A percentile compares a stretch with the other conserved stretches of the same genome.
These are phyloP conservation scores for Raphidocelis subcapitata DNA, from an alignment of 139 green algal genomes.

Conservation along the genomic window DNA sequence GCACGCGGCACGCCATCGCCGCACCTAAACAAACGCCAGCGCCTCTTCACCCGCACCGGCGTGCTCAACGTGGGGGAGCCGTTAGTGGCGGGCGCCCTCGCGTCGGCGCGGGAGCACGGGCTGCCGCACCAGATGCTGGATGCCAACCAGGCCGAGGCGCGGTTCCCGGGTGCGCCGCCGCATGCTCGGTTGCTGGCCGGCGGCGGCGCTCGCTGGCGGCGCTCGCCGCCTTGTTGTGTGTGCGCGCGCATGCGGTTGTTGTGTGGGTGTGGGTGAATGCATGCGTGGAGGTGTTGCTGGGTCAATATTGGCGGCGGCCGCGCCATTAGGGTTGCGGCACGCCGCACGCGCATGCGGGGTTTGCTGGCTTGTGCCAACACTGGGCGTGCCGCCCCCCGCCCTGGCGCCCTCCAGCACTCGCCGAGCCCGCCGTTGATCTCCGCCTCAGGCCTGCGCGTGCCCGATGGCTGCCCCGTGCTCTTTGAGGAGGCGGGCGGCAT, in stretches of 20 bases:
- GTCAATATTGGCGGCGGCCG: too few relatives aligned
- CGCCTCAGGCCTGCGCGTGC: constrained; percentile 36
- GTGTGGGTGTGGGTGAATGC: too few relatives aligned
- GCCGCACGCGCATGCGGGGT: too few relatives aligned
- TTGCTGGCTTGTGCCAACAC: too few relatives aligned
- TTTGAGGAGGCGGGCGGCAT: constrained; percentile 67
- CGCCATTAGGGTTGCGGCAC: too few relatives aligned
- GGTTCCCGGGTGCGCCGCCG: constrained; percentile 48
- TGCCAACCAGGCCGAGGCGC: constrained; percentile 34
- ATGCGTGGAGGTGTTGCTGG: too few relatives aligned
- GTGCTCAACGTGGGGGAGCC: constrained; percentile 32
- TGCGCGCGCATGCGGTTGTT: neutral
- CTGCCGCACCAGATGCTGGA: constrained; percentile 64
- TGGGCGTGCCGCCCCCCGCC: neutral
- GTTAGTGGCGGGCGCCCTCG: constrained; percentile 8
- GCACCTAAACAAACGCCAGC: neutral
- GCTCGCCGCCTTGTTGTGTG: neutral
- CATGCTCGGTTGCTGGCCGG: neutral
- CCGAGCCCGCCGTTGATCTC: neutral
- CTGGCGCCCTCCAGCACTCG: neutral
- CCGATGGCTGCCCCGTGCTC: constrained; percentile 39
- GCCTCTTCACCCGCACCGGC: constrained; percentile 39
- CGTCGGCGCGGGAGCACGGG: constrained; percentile 16
- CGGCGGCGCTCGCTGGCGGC: neutral
- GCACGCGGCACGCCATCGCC: too few relatives aligned